Base-by-base conservation (phyloP, 2,329 filamentous ascomycete genomes). In the Alternaria sp. region DNA sequence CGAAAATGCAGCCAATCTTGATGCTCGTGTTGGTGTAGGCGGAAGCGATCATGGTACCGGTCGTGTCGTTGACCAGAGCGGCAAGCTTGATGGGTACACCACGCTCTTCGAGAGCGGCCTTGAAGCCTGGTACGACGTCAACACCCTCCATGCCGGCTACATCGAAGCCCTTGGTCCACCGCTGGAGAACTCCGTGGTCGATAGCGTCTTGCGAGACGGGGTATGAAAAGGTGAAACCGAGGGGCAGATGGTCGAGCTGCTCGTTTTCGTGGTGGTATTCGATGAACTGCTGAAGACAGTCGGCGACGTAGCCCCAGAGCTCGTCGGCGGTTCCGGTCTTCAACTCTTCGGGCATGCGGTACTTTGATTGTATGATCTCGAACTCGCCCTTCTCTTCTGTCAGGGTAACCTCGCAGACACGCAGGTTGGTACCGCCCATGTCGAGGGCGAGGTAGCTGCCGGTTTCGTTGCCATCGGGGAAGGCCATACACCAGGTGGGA, bases 111-210 rank as follows among this genome's bases (percentile, higher is more conserved):
- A 98, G 83, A 18, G 93, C 92, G 54, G 87, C 87, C 79, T 97
- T 91, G 63, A 98, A 91, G 82, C 94, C 91, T 51, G 92, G 93
- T 6, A 97, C 94, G 16, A 97, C 92, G 75, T 98, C 94, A 48
- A 94, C 74, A 40, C 94, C 94, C 83, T 98, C 94, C 18, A 97
- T 93, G 27, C 93, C 94, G 44, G 89, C 86, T 76, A 98, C 97
- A 74, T 97, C 94, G 73, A 97, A 97, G 1, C 94, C 94, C 85
- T 98, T 97, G 68, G 94, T 98, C 94, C 94, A 98, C 69, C 93
- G 89, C 81, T 97, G 94, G 57, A 98, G 86, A 41, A 97, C 86
- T 65, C 94, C 94, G 78, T 97, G 92, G 69, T 98, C 93, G 72
- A 98, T 94, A 80, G 93, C 96, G 71, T 97, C 88, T 80, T 97